phyloP scores from a whole-genome alignment of 768 basidiomycete species.

The Trametes gibbosa region DNA sequence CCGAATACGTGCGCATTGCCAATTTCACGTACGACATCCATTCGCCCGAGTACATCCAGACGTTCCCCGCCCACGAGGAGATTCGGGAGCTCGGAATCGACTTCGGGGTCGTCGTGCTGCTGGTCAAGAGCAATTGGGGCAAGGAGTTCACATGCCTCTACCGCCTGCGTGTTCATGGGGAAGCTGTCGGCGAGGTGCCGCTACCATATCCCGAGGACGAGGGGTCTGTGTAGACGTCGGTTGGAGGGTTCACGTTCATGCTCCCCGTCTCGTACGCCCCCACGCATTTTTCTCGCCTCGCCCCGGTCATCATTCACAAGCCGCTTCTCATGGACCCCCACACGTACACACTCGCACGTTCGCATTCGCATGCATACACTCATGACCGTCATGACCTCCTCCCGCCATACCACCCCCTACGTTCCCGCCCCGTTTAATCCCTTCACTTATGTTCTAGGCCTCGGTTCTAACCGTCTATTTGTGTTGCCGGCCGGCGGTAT shows the following conservation, averaged over 20 bases:
- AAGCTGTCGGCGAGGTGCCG: slow-evolving; percentile 43
- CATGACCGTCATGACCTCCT: slow-evolving; percentile 14
- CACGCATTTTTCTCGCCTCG: not conserved
- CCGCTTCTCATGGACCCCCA: not conserved
- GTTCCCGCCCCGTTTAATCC: slow-evolving; percentile 9
- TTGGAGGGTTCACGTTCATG: not conserved
- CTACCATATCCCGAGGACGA: slow-evolving; percentile 31
- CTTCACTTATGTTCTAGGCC: slow-evolving; percentile 13
- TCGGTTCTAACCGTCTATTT: not conserved
- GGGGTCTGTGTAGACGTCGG: slow-evolving; percentile 1
- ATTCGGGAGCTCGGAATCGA: slow-evolving; percentile 72
- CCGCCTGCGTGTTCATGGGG: slow-evolving; percentile 77
- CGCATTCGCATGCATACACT: not conserved
- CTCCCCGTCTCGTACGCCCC: not conserved
- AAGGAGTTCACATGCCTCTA: slow-evolving; percentile 86
- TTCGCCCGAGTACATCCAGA: slow-evolving; percentile 42
- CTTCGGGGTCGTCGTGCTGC: slow-evolving; percentile 80
- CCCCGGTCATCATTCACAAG: not conserved
- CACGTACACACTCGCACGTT: not conserved
- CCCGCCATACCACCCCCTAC: not conserved
- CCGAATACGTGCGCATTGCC: slow-evolving; percentile 42
- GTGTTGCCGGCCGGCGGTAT: not conserved
- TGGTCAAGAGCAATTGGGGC: slow-evolving; percentile 87
- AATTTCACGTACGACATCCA: slow-evolving; percentile 47
- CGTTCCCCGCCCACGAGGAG: slow-evolving; percentile 49